Evolutionary conservation across 2,329 filamentous ascomycete species (phyloP), one percentile per base, ranked within the genome.

Genomic region (Fusarium brevicatenulatum): DNA sequence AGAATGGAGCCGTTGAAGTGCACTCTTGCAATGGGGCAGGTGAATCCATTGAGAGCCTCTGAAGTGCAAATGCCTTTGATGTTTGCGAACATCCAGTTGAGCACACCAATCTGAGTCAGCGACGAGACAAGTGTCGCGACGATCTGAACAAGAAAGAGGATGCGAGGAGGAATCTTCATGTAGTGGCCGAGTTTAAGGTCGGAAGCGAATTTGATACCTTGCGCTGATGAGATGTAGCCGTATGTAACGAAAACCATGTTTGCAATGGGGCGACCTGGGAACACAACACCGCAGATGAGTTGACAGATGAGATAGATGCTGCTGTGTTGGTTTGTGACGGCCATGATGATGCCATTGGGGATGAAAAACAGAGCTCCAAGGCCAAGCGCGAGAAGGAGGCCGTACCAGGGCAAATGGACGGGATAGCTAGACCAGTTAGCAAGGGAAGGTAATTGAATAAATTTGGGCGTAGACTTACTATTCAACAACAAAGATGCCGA

Each of bases 161-260:
- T 91, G n/a, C 91, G 88, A 0, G 93, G 93, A 3, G 93, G 93
- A 19, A 95, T 93, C 81, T 95, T 95, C 92, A 95, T 95, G 82
- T 95, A 95, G 78, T 95, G 92, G 18, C 93, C 94, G 1, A 97
- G 88, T 81, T 97, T 97, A 56, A 97, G 87, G 80, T 97, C 94
- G 5, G 93, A 91, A 3, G 93, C 92, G 79, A 97, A 97, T 79
- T 97, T 96, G 80, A 97, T 92, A 34, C 94, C 94, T 83, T 97
- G 94, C 0, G 93, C 93, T 0, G 93, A 95, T 9, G 93, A 95
- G 78, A 96, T 96, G 82, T 96, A 97, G 70, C 93, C 94, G 80
- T 96, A 97, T 0, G 93, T 96, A 53, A 95, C 93, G 77, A 97
- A 97, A 40, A 97, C 93, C 94, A 97, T 97, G 81, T 97, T 96